Evolutionary conservation across 139 green algal species (phyloP).

Genomic region (Astrephomene gubernaculifera): DNA sequence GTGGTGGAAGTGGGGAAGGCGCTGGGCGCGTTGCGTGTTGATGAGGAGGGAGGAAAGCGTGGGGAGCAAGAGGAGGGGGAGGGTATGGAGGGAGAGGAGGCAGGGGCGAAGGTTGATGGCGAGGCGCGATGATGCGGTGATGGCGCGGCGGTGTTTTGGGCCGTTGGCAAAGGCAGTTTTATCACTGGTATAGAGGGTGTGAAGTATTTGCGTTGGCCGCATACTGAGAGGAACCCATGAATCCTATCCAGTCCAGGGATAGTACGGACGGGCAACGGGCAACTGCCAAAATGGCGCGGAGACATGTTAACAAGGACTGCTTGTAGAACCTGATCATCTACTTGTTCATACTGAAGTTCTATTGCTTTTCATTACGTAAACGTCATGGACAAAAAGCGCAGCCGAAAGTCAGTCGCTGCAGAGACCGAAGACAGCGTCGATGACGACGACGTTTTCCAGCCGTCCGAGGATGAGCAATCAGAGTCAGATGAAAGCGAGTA

Average conservation of each 20-base stretch:
- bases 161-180: no score
- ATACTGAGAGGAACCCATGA: no score
- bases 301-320: no score
- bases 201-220: no score
- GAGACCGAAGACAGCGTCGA: neutral
- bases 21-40: constrained; percentile 13
- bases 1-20: constrained; percentile 12
- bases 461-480: neutral
- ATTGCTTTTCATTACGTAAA: neutral
- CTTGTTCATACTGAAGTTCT: neutral
- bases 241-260: no score
- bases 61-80: neutral
- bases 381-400: neutral
- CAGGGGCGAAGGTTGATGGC: neutral
- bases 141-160: no score
- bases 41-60: neutral
- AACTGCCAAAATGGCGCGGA: no score
- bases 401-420: neutral
- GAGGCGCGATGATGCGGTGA: no score
- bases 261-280: no score
- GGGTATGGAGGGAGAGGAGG: neutral
- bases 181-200: no score
- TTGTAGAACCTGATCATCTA: no score
- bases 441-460: neutral
- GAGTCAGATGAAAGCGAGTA: neutral